A percentile compares a stretch with the other conserved stretches of the same genome.
Conservation (phyloP, 306 rosid genomes). For the Phaseolus lunatus region DNA sequence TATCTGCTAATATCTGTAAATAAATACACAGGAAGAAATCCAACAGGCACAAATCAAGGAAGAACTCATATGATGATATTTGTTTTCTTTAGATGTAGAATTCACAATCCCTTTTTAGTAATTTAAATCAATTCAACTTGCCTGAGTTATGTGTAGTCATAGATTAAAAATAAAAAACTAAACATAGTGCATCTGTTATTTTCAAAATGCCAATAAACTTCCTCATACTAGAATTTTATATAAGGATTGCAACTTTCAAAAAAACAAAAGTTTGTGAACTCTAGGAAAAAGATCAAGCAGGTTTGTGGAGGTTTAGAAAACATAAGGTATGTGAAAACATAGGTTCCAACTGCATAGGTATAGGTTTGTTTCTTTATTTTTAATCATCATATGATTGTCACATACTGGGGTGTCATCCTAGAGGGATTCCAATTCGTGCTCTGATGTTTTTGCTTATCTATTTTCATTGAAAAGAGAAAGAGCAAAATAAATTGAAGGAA, state of each 20-base stretch:
- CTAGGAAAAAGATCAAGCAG: neutral
- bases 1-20: constrained; percentile 26
- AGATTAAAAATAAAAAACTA: neutral
- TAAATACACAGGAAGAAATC: neutral
- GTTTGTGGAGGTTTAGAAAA: constrained; percentile 3
- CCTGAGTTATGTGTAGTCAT: neutral
- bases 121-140: neutral
- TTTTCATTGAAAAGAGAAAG: no score
- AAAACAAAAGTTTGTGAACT: neutral
- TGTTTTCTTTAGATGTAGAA: neutral
- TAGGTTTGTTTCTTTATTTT: no score
- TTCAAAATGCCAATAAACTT: constrained; percentile 27
- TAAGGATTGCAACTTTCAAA: constrained; percentile 12
- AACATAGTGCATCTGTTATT: neutral
- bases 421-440: no score
- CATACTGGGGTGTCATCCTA: no score
- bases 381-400: no score
- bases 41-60: constrained; percentile 26
- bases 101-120: neutral
- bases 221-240: neutral
- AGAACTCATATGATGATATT: constrained; percentile 12
- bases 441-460: no score
- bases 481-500: constrained; percentile 21
- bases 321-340: neutral
- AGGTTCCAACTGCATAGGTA: no score